phyloP scores from a whole-genome alignment of 2,329 filamentous ascomycete species.

The Aspergillus candidus region DNA sequence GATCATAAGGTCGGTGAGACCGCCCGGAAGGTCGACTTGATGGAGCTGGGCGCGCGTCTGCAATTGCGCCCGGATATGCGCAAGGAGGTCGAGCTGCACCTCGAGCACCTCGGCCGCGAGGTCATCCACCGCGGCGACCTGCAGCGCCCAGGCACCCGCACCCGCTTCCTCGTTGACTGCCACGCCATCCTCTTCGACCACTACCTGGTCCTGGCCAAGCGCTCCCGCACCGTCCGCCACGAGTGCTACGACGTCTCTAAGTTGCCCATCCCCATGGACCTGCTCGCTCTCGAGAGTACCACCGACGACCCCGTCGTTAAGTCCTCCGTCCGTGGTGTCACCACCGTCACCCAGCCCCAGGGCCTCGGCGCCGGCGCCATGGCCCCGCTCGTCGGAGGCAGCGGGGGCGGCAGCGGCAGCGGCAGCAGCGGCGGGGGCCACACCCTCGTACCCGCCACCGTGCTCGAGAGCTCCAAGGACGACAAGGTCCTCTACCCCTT shows the following conservation, averaged over 20 bases:
- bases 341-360: slow-evolving; percentile 49
- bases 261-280: slow-evolving; percentile 91
- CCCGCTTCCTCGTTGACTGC: slow-evolving; percentile 89
- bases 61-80: slow-evolving; percentile 83
- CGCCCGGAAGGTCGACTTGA: slow-evolving; percentile 81
- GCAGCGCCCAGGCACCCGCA: slow-evolving; percentile 78
- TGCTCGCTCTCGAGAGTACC: slow-evolving; percentile 84
- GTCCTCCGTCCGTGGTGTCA: slow-evolving; percentile 65
- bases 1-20: slow-evolving; percentile 89
- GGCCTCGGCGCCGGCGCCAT: slow-evolving; percentile 40
- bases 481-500: slow-evolving; percentile 89
- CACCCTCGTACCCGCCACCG: slow-evolving; percentile 42
- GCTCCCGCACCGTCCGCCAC: slow-evolving; percentile 66
- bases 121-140: slow-evolving; percentile 85
- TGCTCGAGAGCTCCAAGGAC: slow-evolving; percentile 57
- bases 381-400: slow-evolving; percentile 8
- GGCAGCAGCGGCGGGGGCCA: slow-evolving; percentile 54
- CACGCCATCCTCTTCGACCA: slow-evolving; percentile 94
- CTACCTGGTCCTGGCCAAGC: slow-evolving; percentile 89
- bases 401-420: slow-evolving; percentile 59
- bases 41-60: slow-evolving; percentile 75
- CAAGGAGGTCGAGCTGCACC: slow-evolving; percentile 71
- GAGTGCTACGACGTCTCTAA: slow-evolving; percentile 88
- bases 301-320: slow-evolving; percentile 89
- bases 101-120: slow-evolving; percentile 89